Evolutionary conservation across 2,329 filamentous ascomycete species (phyloP).

Genomic region (Aspergillus arachidicola): DNA sequence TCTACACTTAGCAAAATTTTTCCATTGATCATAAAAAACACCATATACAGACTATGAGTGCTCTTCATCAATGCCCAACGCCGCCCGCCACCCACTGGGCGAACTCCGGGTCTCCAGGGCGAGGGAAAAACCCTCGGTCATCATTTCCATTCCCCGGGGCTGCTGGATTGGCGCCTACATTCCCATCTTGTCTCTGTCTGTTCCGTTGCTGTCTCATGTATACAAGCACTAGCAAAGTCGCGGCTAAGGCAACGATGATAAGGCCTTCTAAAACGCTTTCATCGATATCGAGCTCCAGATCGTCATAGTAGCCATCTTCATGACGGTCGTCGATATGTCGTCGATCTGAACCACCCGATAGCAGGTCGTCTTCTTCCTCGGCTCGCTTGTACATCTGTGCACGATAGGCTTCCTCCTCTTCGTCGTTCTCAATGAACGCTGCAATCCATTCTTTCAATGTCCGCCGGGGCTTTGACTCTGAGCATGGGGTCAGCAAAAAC

Average conservation of each 20-base stretch:
- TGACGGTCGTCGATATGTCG: constrained; percentile 34
- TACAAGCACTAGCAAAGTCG: constrained; percentile 73
- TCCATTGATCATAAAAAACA: constrained; percentile 1
- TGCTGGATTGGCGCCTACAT: constrained; percentile 30
- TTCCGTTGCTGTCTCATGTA: constrained; percentile 65
- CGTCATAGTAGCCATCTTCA: constrained; percentile 60
- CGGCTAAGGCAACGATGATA: constrained; percentile 76
- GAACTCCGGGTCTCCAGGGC: constrained; percentile 67
- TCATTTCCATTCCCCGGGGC: constrained; percentile 36
- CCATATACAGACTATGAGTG: constrained; percentile 4
- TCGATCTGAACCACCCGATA: constrained; percentile 25
- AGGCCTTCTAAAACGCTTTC: constrained; percentile 83
- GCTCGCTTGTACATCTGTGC: constrained; percentile 51
- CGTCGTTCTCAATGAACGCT: constrained; percentile 76
- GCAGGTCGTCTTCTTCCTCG: constrained; percentile 37
- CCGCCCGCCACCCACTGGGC: constrained; percentile 69
- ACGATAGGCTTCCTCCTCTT: constrained; percentile 66
- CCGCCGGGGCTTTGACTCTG: constrained; percentile 71
- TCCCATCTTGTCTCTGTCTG: constrained; percentile 39
- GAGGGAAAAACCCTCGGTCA: constrained; percentile 64
- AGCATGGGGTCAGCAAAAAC: constrained; percentile 29
- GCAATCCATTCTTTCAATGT: constrained; percentile 83
- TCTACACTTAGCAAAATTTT: not conserved
- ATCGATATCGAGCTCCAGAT: constrained; percentile 65
- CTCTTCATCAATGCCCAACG: constrained; percentile 54